A percentile compares a stretch with the other conserved stretches of the same genome.
Conservation (phyloP, 179 eudicot species). For the Monotropa hypopitys region DNA sequence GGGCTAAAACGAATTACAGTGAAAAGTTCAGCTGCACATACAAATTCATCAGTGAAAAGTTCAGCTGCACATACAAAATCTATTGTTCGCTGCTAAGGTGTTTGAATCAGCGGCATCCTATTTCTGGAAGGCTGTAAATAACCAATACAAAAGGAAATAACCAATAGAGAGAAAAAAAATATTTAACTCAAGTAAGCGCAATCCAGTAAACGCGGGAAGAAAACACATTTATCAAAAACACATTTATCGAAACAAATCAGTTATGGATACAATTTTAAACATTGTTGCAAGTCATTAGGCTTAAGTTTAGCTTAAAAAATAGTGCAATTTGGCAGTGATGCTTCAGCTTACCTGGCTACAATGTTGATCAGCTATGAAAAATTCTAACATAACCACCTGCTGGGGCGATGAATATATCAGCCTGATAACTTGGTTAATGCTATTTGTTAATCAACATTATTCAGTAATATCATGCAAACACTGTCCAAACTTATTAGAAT, state of each 20-base stretch:
- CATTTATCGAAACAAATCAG: not conserved
- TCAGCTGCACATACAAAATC: too few relatives aligned
- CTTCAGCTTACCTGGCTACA: conserved; percentile 71
- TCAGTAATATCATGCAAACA: not conserved
- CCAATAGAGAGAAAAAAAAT: not conserved
- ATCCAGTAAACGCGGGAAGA: too few relatives aligned
- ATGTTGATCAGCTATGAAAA: conserved; percentile 99
- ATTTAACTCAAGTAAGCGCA: not conserved
- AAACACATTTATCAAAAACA: not conserved
- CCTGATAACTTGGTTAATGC: not conserved
- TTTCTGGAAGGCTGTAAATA: conserved; percentile 37
- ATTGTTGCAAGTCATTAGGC: not conserved
- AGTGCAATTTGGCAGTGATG: not conserved
- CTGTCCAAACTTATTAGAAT: not conserved
- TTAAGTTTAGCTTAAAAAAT: not conserved
- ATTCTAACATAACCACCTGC: conserved; percentile 86
- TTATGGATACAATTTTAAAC: not conserved
- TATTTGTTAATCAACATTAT: not conserved
- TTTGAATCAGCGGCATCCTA: conserved; percentile 43
- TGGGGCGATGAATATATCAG: not conserved
- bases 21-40: too few relatives aligned
- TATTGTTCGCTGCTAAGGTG: conserved; percentile 83
- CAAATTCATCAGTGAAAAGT: too few relatives aligned
- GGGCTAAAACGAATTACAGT: not conserved
- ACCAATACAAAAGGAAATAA: conserved; percentile 8